These are phyloP conservation scores for Hansenula lynferdii DNA, from an alignment of 1,139 yeast genomes.

Conservation along the genomic window DNA sequence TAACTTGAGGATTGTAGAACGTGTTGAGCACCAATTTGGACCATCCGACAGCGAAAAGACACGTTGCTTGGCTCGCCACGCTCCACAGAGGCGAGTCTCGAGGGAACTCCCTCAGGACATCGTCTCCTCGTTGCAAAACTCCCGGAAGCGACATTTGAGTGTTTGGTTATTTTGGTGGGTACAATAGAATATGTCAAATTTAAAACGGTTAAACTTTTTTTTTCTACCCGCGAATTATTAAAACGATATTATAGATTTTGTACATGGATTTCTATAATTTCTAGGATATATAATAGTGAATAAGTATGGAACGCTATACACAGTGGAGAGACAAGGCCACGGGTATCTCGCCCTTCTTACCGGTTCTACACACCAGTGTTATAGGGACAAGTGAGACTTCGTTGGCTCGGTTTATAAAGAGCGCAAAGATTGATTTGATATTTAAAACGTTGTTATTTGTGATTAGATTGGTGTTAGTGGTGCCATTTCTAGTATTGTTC, in stretches of 20 bases:
- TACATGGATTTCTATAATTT: too few species aligned
- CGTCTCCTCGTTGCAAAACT: conserved; percentile 73
- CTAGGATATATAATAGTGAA: too few species aligned
- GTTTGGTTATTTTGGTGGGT: not conserved
- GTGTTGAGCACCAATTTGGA: conserved; percentile 59
- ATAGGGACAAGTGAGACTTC: conserved; percentile 17
- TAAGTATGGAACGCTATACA: conserved; percentile 70
- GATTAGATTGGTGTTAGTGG: conserved; percentile 10
- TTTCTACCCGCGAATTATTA: not conserved
- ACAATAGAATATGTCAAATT: not conserved
- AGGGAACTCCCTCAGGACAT: conserved; percentile 61
- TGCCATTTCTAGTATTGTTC: conserved; percentile 28
- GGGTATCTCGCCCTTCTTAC: conserved; percentile 78
- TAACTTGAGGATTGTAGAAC: conserved; percentile 58
- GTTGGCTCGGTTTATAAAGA: conserved; percentile 14
- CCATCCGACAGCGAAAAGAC: conserved; percentile 58
- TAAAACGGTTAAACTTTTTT: not conserved
- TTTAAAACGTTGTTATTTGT: conserved; percentile 1
- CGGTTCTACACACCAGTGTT: conserved; percentile 24
- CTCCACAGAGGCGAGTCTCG: conserved; percentile 59
- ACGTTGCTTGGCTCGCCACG: conserved; percentile 61
- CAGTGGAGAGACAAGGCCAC: conserved; percentile 76
- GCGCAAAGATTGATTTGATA: conserved; percentile 20
- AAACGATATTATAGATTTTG: too few species aligned
- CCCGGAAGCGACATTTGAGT: conserved; percentile 30